phyloP scores from a whole-genome alignment of 495 filamentous ascomycete genomes.

The Aspergillus sclerotiicarbonarius region DNA sequence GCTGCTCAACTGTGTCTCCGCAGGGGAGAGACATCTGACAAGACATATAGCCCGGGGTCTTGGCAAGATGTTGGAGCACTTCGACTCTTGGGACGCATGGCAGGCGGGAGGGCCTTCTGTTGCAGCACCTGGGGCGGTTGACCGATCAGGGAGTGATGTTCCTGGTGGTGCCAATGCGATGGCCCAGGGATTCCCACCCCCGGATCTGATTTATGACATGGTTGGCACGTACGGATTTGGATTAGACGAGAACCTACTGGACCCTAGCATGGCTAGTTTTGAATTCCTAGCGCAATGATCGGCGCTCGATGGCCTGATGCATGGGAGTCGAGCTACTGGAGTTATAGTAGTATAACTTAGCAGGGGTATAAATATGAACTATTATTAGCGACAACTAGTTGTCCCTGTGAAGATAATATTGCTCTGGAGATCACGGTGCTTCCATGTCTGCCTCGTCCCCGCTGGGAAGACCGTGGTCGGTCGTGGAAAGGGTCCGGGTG shows the following conservation, averaged over 20 bases:
- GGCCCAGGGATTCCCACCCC: constrained; percentile 48
- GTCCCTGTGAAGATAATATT: too few relatives aligned
- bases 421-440: too few relatives aligned
- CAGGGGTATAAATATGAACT: too few relatives aligned
- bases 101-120: constrained; percentile 20
- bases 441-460: too few relatives aligned
- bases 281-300: constrained; percentile 41
- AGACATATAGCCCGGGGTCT: constrained; percentile 52
- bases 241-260: constrained; percentile 45
- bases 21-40: constrained; percentile 53
- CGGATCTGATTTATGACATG: constrained; percentile 50
- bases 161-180: constrained; percentile 47
- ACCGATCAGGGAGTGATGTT: constrained; percentile 22
- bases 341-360: too few relatives aligned
- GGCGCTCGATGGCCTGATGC: too few relatives aligned
- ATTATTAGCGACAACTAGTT: too few relatives aligned
- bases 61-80: constrained; percentile 51
- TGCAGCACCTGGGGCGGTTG: constrained; percentile 7
- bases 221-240: constrained; percentile 50
- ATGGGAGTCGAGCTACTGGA: too few relatives aligned
- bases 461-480: too few relatives aligned
- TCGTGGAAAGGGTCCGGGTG: too few relatives aligned
- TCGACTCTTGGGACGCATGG: constrained; percentile 46
- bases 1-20: constrained; percentile 51
- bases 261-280: constrained; percentile 48